Evolutionary conservation across 192 early-diverging fungal genomes (phyloP).

Genomic region (Coemansia sp.): DNA sequence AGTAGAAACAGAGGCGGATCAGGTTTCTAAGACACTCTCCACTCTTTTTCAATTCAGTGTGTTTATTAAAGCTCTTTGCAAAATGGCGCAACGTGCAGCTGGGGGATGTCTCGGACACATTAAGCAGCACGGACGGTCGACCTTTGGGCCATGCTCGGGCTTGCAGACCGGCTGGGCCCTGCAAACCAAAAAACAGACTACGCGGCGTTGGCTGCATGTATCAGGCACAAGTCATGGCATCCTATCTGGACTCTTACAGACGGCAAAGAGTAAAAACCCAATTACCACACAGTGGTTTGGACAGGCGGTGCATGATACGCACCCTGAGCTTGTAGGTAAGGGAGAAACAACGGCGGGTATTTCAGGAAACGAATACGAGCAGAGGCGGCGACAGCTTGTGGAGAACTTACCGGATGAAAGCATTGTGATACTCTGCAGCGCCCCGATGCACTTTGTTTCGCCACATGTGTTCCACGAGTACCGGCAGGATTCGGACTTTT

Average conservation of each 20-base stretch:
- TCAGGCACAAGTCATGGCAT: conserved; percentile 12
- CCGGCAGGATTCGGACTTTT: conserved; percentile 90
- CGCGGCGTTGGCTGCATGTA: conserved; percentile 4
- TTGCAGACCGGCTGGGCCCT: too few relatives aligned
- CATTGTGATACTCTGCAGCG: conserved; percentile 68
- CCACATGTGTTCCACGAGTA: conserved; percentile 93
- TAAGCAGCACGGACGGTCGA: background rate
- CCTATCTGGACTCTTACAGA: conserved; percentile 37
- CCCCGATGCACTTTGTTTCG: conserved; percentile 79
- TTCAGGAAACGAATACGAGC: conserved; percentile 69
- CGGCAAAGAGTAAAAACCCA: conserved; percentile 39
- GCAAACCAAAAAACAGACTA: background rate
- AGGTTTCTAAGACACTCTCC: background rate
- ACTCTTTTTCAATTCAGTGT: background rate
- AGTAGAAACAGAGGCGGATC: background rate
- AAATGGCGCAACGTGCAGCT: background rate
- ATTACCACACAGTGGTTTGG: conserved; percentile 58
- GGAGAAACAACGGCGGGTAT: conserved; percentile 84
- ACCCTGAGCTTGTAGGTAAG: conserved; percentile 76
- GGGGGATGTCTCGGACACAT: too few relatives aligned
- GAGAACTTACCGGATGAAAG: conserved; percentile 62
- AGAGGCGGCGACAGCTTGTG: conserved; percentile 67
- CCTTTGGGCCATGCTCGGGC: background rate
- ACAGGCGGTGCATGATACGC: conserved; percentile 79
- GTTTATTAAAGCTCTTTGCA: background rate